Base-by-base conservation (phyloP, 305 asterid species). In the Fraxinus albicans region DNA sequence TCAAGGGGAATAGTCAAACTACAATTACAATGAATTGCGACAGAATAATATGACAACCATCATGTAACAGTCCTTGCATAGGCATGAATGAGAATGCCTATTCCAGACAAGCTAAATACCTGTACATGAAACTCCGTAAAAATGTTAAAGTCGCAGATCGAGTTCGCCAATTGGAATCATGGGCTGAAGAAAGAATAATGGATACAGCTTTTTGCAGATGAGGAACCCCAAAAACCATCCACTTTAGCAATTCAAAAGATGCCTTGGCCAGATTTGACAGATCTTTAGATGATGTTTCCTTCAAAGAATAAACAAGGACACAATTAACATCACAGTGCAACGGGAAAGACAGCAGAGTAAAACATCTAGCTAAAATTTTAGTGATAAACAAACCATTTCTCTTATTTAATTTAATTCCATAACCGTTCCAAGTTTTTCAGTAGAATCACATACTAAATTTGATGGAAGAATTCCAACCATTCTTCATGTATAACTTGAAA, bases 231-330 rank as follows among this genome's bases (percentile, higher is more conserved):
- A 83, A 85, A 83, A 95, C 91, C 90, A 93, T 85, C 98, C 98
- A 96, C 83, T 96, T 96, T 36, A 96, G 92, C 89, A 96, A 90
- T 87, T 94, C 97, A 87, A 96, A 96, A 83, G 98, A 92, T 73
- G 93, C 97, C 89, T 93, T 96, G 77, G 98, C 99, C 85, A 95
- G 94, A 86, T 90, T 95, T 36, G 97, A 90, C 82, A 96, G 88
- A 86, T 95, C 99, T 88, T 96, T 96, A 78, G 93, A 88, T 84
- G 99, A 95, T 72, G 99, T 93, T 90, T 96, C 98, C 99, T 96
- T 84, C 87, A 81, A 77, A 81, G 81, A 78, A 83, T 40, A 83
- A 85, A 84, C 65, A 86, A 73, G 58, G 44, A 79, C 75, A 80
- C 47, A 82, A 60, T 77, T 42, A 79, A 58, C 77, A 42, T 60